Evolutionary conservation across 129 eudicot species (phyloP).

Genomic region (Flaveria ramosissima): DNA sequence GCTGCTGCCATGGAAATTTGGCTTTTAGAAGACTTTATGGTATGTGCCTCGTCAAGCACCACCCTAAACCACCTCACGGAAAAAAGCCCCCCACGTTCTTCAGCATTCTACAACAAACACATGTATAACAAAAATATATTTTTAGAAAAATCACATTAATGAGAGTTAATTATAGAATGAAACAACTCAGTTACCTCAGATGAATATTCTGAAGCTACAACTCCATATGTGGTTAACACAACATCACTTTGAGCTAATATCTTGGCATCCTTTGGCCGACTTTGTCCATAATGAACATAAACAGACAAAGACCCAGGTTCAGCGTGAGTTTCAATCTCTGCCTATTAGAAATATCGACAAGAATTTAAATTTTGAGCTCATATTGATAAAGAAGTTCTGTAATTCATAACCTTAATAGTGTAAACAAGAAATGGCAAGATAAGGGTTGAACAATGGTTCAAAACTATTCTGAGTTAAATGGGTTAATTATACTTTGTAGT

Average conservation of each 20-base stretch:
- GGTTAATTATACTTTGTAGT: neutral
- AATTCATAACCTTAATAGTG: neutral
- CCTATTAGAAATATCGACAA: constrained; percentile 49
- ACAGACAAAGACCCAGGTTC: constrained; percentile 78
- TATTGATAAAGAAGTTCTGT: neutral
- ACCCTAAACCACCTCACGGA: constrained; percentile 91
- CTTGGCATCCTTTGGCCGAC: constrained; percentile 85
- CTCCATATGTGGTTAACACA: constrained; percentile 94
- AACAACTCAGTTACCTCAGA: constrained; percentile 56
- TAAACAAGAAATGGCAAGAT: neutral
- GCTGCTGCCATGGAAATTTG: constrained; percentile 91
- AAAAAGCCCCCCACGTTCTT: constrained; percentile 75
- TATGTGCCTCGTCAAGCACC: constrained; percentile 98
- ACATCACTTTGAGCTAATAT: constrained; percentile 80
- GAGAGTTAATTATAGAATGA: neutral
- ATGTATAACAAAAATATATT: neutral
- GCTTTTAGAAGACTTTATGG: constrained; percentile 86
- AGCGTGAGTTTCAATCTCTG: constrained; percentile 88
- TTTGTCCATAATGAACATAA: constrained; percentile 89
- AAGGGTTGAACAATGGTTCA: neutral
- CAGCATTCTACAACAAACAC: constrained; percentile 57
- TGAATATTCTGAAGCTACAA: constrained; percentile 87
- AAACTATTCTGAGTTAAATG: neutral
- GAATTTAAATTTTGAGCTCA: constrained; percentile 20
- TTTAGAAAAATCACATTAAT: neutral